Percentiles rank a stretch among this genome's conserved stretches.
These are phyloP conservation scores for Candolleomyces eurysporus DNA, from an alignment of 768 basidiomycete species.

Conservation along the genomic window DNA sequence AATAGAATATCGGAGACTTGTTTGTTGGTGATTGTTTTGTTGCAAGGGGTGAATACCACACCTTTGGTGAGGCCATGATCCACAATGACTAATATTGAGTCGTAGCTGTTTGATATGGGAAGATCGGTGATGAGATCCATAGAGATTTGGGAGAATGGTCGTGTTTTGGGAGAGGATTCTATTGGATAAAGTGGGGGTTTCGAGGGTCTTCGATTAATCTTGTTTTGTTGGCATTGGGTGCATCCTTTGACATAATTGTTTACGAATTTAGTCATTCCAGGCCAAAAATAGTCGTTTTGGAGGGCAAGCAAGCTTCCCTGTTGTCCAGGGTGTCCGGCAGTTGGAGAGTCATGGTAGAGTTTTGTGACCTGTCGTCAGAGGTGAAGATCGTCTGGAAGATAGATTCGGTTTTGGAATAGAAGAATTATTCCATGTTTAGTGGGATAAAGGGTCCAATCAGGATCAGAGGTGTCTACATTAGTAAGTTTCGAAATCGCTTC, in stretches of 20 bases:
- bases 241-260: constrained; percentile 12
- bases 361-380: background rate
- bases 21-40: constrained; percentile 2
- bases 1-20: too few species aligned
- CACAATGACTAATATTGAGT: background rate
- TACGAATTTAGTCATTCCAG: background rate
- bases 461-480: background rate
- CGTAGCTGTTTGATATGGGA: background rate
- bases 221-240: constrained; percentile 11
- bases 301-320: background rate
- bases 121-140: too few species aligned
- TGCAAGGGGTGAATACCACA: background rate
- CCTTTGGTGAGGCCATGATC: constrained; percentile 11
- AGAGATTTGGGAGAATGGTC: background rate
- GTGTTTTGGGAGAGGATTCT: background rate
- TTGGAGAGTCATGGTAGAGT: too few species aligned
- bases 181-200: constrained; percentile 9
- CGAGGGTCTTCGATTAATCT: constrained; percentile 10
- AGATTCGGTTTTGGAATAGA: background rate
- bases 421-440: background rate
- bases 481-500: background rate
- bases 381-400: constrained; percentile 2
- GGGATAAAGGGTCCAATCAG: constrained; percentile 8
- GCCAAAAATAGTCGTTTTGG: constrained; percentile 7
- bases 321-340: constrained; percentile 6